A percentile compares a stretch with the other conserved stretches of the same genome.
phyloP scores from a whole-genome alignment of 1,284 basidiomycete species.

The Ustilago xerochloae region DNA sequence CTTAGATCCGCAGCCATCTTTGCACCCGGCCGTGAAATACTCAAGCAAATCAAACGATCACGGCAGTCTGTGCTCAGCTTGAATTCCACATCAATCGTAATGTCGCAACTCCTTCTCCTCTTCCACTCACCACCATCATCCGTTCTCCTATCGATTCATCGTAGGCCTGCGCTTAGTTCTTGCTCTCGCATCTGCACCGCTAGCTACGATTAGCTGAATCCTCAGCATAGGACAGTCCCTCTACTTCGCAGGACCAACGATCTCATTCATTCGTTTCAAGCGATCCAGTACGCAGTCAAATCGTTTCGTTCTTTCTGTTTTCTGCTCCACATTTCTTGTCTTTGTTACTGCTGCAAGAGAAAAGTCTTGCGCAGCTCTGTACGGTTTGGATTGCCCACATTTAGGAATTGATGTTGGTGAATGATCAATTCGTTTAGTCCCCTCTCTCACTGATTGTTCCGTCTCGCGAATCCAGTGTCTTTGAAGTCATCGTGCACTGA shows the following conservation, averaged over 20 bases:
- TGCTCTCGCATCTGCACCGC: no score
- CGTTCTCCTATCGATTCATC: no score
- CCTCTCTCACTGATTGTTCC: constrained; percentile 31
- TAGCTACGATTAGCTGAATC: no score
- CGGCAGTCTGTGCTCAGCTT: constrained; percentile 6
- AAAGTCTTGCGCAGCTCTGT: constrained; percentile 24
- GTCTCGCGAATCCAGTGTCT: constrained; percentile 15
- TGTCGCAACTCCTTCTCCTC: not conserved
- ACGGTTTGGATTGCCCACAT: constrained; percentile 11
- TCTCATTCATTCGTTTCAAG: no score
- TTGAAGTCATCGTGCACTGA: constrained; percentile 6
- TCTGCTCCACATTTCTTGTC: not conserved
- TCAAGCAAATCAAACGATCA: not conserved
- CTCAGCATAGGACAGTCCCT: no score
- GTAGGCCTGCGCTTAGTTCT: no score
- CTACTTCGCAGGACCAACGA: no score
- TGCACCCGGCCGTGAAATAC: not conserved
- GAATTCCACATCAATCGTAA: not conserved
- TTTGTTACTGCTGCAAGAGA: constrained; percentile 1
- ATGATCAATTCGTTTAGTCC: constrained; percentile 48
- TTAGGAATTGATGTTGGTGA: constrained; percentile 48
- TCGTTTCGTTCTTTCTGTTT: not conserved
- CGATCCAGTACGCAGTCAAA: not conserved
- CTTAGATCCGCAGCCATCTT: not conserved
- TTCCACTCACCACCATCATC: constrained; percentile 2